A percentile compares a stretch with the other conserved stretches of the same genome.
phyloP scores from a whole-genome alignment of 306 rosid species.

The Cajanus cajan region DNA sequence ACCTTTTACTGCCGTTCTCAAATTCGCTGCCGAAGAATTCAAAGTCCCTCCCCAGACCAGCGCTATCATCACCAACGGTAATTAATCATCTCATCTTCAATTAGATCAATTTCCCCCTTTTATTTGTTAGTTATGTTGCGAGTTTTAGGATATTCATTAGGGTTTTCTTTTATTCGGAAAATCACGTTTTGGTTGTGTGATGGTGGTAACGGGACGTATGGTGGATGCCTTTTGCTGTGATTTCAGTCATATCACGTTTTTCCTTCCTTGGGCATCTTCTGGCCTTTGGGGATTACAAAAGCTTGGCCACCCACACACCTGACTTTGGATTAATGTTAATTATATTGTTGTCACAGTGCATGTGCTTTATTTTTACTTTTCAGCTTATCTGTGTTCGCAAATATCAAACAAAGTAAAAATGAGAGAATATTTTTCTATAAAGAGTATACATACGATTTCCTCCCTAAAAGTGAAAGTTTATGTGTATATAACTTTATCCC shows the following conservation, averaged over 20 bases:
- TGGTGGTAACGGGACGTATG: neutral
- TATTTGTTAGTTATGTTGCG: neutral
- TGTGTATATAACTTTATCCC: neutral
- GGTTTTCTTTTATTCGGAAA: neutral
- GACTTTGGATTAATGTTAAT: neutral
- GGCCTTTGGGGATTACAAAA: neutral
- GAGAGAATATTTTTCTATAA: neutral
- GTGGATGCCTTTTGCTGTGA: neutral
- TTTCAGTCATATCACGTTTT: neutral
- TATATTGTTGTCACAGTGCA: neutral
- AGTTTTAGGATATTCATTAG: neutral
- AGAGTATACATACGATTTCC: neutral
- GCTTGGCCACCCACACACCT: neutral
- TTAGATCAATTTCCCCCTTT: neutral
- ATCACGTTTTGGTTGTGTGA: neutral
- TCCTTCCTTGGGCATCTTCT: neutral
- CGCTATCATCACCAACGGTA: slow-evolving; percentile 97
- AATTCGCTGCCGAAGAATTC: slow-evolving; percentile 96
- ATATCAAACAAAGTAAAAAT: neutral
- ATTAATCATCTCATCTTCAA: neutral
- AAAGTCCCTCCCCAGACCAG: slow-evolving; percentile 99
- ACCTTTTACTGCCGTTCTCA: slow-evolving; percentile 96
- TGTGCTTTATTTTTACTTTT: neutral
- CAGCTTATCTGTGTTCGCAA: neutral
- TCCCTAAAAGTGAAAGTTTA: neutral